Percentiles rank a stretch among this genome's conserved stretches.
Conservation (phyloP, 2,329 filamentous ascomycete species). For the Colletotrichum chrysophilum region DNA sequence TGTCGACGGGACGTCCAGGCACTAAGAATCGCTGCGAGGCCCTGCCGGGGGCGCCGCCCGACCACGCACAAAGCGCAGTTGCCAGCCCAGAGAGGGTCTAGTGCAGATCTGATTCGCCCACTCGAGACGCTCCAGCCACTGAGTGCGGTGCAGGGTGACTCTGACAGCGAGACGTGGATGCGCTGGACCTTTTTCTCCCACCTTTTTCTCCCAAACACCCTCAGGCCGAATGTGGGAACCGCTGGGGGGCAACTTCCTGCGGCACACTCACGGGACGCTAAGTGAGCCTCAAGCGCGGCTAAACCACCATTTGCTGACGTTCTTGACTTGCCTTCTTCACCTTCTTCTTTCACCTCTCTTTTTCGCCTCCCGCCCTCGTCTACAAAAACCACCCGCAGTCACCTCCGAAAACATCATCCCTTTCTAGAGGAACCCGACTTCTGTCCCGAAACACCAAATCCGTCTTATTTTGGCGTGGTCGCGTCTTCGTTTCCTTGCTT, state of each 20-base stretch:
- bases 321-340: background rate
- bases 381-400: background rate
- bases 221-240: background rate
- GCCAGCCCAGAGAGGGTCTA: background rate
- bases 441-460: background rate
- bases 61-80: background rate
- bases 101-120: conserved; percentile 3
- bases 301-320: conserved; percentile 7
- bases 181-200: background rate
- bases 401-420: background rate
- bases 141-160: background rate
- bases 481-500: background rate
- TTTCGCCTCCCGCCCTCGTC: background rate
- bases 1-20: background rate
- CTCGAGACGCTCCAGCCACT: background rate
- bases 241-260: background rate
- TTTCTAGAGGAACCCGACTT: background rate
- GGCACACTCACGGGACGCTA: conserved; percentile 3
- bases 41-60: background rate
- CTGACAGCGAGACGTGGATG: background rate
- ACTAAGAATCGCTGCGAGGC: background rate
- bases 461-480: background rate
- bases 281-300: conserved; percentile 10
- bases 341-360: background rate
- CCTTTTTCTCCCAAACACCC: background rate